These are phyloP conservation scores for Tetrahymena thermophila DNA, from an alignment of 73 alveolate species.

Conservation along the genomic window DNA sequence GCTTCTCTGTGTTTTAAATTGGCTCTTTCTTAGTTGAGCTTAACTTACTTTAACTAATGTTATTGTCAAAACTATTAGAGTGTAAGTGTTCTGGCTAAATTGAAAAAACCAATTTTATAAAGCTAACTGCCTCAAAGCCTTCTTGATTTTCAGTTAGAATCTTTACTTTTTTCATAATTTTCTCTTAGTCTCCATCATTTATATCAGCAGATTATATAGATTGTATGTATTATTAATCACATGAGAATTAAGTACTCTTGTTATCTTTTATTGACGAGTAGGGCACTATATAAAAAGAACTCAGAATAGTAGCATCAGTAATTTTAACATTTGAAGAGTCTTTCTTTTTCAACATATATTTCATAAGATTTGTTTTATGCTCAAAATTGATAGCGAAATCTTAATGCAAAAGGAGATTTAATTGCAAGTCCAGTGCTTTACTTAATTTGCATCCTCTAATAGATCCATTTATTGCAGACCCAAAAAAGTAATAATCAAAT, in stretches of 20 bases:
- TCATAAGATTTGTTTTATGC: background rate
- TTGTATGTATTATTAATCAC: too few relatives aligned
- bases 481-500: background rate
- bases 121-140: background rate
- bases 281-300: background rate
- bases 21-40: background rate
- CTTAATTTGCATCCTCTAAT: background rate
- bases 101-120: background rate
- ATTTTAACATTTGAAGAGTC: background rate
- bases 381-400: background rate
- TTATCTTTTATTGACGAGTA: background rate
- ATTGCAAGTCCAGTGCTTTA: background rate
- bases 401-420: background rate
- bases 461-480: background rate
- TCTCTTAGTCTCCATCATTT: background rate
- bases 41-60: background rate
- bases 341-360: background rate
- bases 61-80: background rate
- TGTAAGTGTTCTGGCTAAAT: background rate
- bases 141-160: background rate
- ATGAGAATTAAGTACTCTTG: background rate
- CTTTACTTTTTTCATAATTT: background rate
- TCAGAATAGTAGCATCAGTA: background rate
- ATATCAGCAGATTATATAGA: background rate
- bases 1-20: background rate